These are phyloP conservation scores for Anethum foeniculum DNA, from an alignment of 140 eudicot species.

Conservation along the genomic window DNA sequence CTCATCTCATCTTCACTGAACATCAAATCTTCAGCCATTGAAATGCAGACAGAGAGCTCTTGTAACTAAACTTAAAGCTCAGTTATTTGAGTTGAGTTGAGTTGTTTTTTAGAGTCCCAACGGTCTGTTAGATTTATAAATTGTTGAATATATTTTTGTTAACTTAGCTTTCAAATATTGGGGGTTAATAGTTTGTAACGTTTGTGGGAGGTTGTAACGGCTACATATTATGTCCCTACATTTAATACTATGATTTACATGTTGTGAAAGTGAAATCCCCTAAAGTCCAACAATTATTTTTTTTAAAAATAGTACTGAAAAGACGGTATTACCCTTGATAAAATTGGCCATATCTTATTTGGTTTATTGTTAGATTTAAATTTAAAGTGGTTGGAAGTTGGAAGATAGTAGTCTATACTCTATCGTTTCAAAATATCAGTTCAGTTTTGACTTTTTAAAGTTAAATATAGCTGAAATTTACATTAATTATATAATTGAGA, in stretches of 20 bases:
- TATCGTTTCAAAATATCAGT: too few species aligned
- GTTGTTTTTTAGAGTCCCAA: neutral
- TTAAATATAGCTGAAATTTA: too few species aligned
- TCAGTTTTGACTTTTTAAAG: too few species aligned
- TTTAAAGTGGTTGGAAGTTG: neutral
- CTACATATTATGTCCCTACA: neutral
- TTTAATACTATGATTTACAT: neutral
- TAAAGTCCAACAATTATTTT: neutral
- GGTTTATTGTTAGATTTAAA: too few species aligned
- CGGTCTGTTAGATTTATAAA: slow-evolving; percentile 3
- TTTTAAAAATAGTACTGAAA: neutral
- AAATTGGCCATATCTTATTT: neutral
- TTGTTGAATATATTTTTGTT: neutral
- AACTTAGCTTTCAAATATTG: neutral
- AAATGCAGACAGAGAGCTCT: slow-evolving; percentile 5
- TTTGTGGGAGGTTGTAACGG: neutral
- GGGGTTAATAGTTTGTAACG: neutral
- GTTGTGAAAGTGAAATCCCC: neutral
- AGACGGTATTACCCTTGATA: neutral
- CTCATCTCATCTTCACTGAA: slow-evolving; percentile 62
- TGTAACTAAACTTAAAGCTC: neutral
- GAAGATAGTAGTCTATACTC: too few species aligned
- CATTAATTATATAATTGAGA: too few species aligned
- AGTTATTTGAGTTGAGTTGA: neutral
- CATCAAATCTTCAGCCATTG: slow-evolving; percentile 44